Evolutionary conservation across 495 filamentous ascomycete species (phyloP), one percentile per base, ranked within the genome.

Genomic region (Coniosporium apollinis): DNA sequence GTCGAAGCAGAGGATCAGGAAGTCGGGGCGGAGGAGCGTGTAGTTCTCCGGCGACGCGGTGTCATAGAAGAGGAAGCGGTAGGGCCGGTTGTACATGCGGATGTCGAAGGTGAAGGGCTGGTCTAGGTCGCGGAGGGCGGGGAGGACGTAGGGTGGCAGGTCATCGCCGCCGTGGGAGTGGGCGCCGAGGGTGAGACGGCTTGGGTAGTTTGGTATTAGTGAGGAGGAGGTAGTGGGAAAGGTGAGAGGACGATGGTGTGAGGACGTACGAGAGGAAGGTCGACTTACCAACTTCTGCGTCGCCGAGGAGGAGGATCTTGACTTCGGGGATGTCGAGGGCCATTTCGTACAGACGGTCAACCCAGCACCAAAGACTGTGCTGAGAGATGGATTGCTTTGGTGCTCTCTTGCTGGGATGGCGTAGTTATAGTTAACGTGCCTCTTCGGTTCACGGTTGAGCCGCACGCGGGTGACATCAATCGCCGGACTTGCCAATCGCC

Each of bases 61-160:
- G 46, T 94, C 85, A 52, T 72, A 82, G 52, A 89, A 72, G 46
- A 82, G 66, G 39, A 92, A 62, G 22, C 71, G 72, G 51, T 82
- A 91, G 3, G 63, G 63, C 10, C 69, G 68, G 28, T 72, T 69
- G 38, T 68, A 70, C 44, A 77, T 63, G 30, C 69, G 70, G 40
- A 91, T 70, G 33, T 84, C 69, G 52, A 84, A 89, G 33, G 77
- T 57, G 54, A 82, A 91, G 10, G 85, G 85, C 55, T 94, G 85
- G 51, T 91, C 71, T 39, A 65, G 52, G 59, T 92, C 81, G 30
- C 67, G 70, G 22, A 91, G 65, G 19, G 66, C 48, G n/a, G 64
- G 60, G 34, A 79, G 62, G 24, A 26, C 13, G 30, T 48, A 52
- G 13, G 43, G 42, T 18, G 40, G 34, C 13, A 46, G 44, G 22